Percentiles rank a stretch among this genome's conserved stretches.
Conservation (phyloP, 2,329 filamentous ascomycete genomes). For the Colletotrichum orchidophilum region DNA sequence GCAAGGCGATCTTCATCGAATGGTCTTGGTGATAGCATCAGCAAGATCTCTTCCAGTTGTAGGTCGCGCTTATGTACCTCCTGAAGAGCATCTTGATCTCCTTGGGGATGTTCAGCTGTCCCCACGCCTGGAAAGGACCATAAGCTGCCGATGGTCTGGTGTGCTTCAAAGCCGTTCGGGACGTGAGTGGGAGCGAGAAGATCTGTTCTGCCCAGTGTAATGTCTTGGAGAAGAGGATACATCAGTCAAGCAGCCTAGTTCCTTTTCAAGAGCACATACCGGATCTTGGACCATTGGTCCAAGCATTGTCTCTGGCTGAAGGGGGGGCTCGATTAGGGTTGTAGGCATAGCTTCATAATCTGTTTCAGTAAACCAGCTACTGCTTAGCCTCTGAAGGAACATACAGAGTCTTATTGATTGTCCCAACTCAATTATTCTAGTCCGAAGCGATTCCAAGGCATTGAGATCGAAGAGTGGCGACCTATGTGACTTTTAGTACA, state of each 20-base stretch:
- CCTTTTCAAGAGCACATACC: constrained; percentile 14
- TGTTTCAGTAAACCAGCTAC: background rate
- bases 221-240: constrained; percentile 45
- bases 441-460: constrained; percentile 58
- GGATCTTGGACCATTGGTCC: constrained; percentile 37
- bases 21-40: constrained; percentile 6
- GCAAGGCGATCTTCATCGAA: constrained; percentile 58
- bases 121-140: constrained; percentile 55
- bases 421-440: constrained; percentile 61
- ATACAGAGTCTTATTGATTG: constrained; percentile 62
- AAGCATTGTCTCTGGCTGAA: constrained; percentile 44
- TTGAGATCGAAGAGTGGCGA: constrained; percentile 66
- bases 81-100: constrained; percentile 64
- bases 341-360: constrained; percentile 45
- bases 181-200: constrained; percentile 63
- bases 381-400: constrained; percentile 34
- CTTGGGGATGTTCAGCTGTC: constrained; percentile 53
- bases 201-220: constrained; percentile 70
- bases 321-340: constrained; percentile 44
- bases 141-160: constrained; percentile 50
- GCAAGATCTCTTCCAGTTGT: constrained; percentile 5
- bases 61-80: constrained; percentile 50
- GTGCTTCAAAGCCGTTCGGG: constrained; percentile 59
- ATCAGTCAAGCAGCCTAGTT: background rate
- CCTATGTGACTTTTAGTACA: constrained; percentile 39